phyloP scores from a whole-genome alignment of 1,284 basidiomycete genomes.

The Cryptococcus deneoformans region DNA sequence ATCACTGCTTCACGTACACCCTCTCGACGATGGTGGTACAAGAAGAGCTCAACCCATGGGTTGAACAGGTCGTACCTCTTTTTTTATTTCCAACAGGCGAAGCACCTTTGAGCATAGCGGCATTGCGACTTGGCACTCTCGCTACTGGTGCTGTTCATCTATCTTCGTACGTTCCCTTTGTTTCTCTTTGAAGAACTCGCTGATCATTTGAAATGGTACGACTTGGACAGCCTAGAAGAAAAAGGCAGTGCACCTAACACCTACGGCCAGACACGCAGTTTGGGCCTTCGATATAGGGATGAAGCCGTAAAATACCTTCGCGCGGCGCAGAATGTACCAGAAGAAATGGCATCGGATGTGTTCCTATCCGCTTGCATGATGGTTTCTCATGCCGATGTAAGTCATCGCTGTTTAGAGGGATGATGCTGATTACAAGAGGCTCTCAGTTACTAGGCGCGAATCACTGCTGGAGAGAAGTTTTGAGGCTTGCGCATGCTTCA shows the following conservation, averaged over 20 bases:
- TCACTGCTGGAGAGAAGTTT: constrained; percentile 32
- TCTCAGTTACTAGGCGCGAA: constrained; percentile 22
- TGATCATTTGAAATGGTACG: not conserved
- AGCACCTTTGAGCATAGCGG: constrained; percentile 24
- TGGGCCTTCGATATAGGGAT: constrained; percentile 23
- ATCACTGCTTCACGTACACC: constrained; percentile 41
- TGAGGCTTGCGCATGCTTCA: constrained; percentile 23
- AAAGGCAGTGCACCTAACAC: constrained; percentile 3
- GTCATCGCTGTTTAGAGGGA: not conserved
- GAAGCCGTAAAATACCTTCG: constrained; percentile 26
- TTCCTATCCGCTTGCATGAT: constrained; percentile 30
- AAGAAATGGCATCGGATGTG: constrained; percentile 29
- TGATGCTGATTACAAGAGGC: constrained; percentile 7
- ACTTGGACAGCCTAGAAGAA: constrained; percentile 9
- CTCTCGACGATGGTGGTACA: constrained; percentile 39
- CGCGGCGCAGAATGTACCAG: constrained; percentile 19
- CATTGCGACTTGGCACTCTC: constrained; percentile 31
- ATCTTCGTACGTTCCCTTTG: constrained; percentile 19
- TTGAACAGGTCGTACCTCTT: constrained; percentile 35
- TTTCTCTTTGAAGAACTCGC: not conserved
- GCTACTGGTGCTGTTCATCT: constrained; percentile 35
- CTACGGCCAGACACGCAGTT: constrained; percentile 15
- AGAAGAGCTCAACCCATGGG: constrained; percentile 42
- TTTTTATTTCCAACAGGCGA: constrained; percentile 33
- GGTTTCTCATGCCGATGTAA: constrained; percentile 30